These are phyloP conservation scores for Hawksworthiomyces lignivorus DNA, from an alignment of 2,329 filamentous ascomycete species.

Conservation along the genomic window DNA sequence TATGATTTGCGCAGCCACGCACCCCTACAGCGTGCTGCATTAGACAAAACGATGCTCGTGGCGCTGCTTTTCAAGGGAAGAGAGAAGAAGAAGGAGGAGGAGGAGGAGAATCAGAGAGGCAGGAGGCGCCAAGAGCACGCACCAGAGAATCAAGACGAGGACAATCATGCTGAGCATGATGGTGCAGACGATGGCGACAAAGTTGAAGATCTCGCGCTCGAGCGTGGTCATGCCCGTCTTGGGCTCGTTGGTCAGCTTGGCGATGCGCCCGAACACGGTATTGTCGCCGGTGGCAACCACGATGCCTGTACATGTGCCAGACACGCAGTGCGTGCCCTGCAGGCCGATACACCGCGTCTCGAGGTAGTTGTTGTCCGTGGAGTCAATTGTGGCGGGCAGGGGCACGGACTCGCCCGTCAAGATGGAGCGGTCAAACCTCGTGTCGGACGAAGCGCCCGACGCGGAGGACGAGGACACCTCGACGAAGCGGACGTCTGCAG, in stretches of 20 bases:
- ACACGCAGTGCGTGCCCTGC: constrained; percentile 72
- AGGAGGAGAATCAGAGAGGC: constrained; percentile 23
- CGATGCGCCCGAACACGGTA: constrained; percentile 70
- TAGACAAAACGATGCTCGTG: too few species aligned
- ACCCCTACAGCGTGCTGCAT: constrained; percentile 37
- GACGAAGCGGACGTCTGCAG: constrained; percentile 64
- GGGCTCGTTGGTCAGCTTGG: constrained; percentile 61
- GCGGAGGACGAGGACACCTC: constrained; percentile 43
- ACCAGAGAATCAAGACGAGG: constrained; percentile 60
- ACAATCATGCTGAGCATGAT: constrained; percentile 61
- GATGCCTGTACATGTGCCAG: constrained; percentile 57
- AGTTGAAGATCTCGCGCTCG: constrained; percentile 65
- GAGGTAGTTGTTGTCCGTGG: constrained; percentile 64
- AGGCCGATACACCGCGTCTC: constrained; percentile 70
- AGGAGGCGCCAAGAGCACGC: constrained; percentile 16
- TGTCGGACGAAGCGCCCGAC: constrained; percentile 39
- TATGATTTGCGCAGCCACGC: constrained; percentile 61
- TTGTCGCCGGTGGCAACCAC: constrained; percentile 65
- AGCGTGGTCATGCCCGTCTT: constrained; percentile 61
- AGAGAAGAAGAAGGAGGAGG: constrained; percentile 22
- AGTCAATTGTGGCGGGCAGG: constrained; percentile 55
- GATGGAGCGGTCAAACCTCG: constrained; percentile 65
- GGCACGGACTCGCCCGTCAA: constrained; percentile 64
- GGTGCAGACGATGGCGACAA: constrained; percentile 61
- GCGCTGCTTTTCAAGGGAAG: constrained; percentile 38